These are phyloP conservation scores for Gaeumannomyces sp. DNA, from an alignment of 2,329 filamentous ascomycete species.

Conservation along the genomic window DNA sequence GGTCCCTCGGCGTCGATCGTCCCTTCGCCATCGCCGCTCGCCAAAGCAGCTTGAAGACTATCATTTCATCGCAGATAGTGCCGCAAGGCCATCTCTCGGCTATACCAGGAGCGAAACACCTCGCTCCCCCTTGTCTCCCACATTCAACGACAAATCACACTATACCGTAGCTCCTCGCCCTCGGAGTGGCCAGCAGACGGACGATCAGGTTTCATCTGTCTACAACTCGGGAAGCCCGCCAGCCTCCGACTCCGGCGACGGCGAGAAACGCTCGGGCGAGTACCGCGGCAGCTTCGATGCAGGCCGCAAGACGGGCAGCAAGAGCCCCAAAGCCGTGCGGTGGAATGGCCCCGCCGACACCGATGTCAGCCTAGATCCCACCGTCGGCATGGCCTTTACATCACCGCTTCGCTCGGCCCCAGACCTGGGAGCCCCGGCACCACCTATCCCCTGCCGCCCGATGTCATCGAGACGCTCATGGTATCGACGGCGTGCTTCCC, in stretches of 20 bases:
- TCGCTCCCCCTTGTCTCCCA: background rate
- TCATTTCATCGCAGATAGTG: background rate
- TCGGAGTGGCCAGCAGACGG: background rate
- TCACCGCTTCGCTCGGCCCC: constrained; percentile 2
- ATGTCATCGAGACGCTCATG: constrained; percentile 47
- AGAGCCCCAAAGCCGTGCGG: background rate
- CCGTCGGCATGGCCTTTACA: constrained; percentile 3
- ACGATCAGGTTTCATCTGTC: background rate
- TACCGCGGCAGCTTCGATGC: background rate
- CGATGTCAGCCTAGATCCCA: background rate
- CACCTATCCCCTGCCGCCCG: constrained; percentile 42
- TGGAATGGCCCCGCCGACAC: background rate
- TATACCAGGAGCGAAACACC: background rate
- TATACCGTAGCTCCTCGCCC: background rate
- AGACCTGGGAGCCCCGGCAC: background rate
- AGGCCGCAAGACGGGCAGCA: background rate
- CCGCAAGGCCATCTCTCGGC: background rate
- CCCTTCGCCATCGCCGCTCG: background rate
- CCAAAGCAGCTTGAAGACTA: background rate
- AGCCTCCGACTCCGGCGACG: background rate
- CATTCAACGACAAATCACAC: background rate
- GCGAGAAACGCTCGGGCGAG: background rate
- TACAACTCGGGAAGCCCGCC: background rate
- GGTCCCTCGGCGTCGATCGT: background rate
- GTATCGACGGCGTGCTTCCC: constrained; percentile 52